A percentile compares a stretch with the other conserved stretches of the same genome.
These are phyloP conservation scores for Oenanthe sinensis DNA, from an alignment of 129 eudicot genomes.

Conservation along the genomic window DNA sequence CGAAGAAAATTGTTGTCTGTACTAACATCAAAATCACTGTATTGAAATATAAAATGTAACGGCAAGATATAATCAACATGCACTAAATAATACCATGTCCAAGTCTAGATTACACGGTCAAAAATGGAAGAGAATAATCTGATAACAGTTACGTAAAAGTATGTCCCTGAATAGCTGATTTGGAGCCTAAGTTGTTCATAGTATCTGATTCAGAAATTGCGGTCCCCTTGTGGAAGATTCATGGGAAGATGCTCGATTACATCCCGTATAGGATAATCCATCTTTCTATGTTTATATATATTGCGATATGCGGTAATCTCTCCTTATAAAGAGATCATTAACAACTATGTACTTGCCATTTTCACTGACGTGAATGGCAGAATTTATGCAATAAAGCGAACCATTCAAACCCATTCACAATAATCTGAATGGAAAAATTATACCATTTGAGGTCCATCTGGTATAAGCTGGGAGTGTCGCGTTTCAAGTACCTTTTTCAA, in stretches of 20 bases:
- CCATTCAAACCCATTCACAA: background rate
- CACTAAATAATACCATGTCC: too few relatives aligned
- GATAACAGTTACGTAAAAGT: background rate
- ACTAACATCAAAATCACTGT: too few relatives aligned
- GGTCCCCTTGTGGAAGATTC: background rate
- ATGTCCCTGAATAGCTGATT: background rate
- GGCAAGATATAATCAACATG: too few relatives aligned
- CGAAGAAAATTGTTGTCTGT: too few relatives aligned
- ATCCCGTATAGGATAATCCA: background rate
- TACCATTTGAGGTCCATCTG: conserved; percentile 15
- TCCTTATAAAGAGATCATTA: background rate
- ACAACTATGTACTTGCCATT: background rate
- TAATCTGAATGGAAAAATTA: background rate
- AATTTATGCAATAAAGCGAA: background rate
- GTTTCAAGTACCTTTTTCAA: conserved; percentile 31
- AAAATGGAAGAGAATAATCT: background rate
- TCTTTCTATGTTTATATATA: background rate
- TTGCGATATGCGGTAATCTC: background rate
- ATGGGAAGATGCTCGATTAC: background rate
- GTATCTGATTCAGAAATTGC: background rate
- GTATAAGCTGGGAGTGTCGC: conserved; percentile 8
- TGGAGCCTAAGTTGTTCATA: background rate
- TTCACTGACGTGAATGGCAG: background rate
- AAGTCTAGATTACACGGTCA: background rate
- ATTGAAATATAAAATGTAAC: too few relatives aligned